Evolutionary conservation across 345 rosid species (phyloP).

Genomic region (Eucalyptus curtisii): DNA sequence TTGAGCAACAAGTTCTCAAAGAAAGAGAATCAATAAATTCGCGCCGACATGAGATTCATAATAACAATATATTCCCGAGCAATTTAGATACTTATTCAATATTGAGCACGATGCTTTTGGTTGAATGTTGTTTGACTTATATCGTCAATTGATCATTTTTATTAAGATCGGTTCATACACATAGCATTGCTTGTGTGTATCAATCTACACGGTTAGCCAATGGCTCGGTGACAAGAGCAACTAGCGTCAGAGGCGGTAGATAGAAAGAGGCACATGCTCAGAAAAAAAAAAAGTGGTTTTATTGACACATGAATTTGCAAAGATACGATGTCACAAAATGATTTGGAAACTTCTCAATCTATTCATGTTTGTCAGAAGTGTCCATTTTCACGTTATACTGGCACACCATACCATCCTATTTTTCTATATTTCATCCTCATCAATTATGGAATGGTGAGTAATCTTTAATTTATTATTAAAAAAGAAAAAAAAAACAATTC

Average conservation of each 20-base stretch:
- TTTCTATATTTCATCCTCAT: not conserved
- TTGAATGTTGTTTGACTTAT: accelerated
- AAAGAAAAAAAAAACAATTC: not conserved
- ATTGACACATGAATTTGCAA: accelerated
- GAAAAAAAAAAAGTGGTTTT: not conserved
- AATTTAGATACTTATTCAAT: not conserved
- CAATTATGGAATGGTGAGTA: not conserved
- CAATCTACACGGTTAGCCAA: not conserved
- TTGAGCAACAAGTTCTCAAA: not conserved
- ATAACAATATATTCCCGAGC: accelerated
- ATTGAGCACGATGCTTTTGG: accelerated
- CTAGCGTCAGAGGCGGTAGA: accelerated
- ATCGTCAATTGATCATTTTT: accelerated
- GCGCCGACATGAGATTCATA: accelerated
- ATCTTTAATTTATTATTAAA: not conserved
- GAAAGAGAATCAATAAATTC: not conserved
- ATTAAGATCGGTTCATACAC: accelerated
- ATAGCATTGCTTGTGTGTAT: not conserved
- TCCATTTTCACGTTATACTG: accelerated
- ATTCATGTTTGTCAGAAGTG: not conserved
- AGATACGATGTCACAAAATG: accelerated
- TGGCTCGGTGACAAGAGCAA: accelerated
- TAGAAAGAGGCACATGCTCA: not conserved
- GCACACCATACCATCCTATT: accelerated
- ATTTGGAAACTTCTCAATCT: not conserved